Evolutionary conservation across 768 basidiomycete species (phyloP), one percentile per base, ranked within the genome.

Genomic region (Russula vinacea): DNA sequence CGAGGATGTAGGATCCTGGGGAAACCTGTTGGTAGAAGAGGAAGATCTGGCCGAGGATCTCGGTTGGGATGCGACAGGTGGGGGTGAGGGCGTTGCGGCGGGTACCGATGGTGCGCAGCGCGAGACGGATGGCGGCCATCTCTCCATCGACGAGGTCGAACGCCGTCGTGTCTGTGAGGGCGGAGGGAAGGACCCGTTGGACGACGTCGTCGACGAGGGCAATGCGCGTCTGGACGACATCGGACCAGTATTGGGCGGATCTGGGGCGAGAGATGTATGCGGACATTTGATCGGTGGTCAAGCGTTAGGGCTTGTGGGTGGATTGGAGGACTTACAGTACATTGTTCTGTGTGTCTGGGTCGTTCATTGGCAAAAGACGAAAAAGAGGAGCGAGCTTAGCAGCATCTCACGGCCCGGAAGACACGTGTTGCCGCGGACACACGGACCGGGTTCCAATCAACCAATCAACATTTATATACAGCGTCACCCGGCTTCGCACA

Each of bases 241-340:
- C 54, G 37, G 64, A 56, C 64, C 64, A 65, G 45, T 65, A 60
- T 29, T 60, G 63, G 58, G 58, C 16, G n/a, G 63, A 59, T 47
- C 63, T 64, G 53, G 53, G 22, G 26, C 40, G n/a, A 26, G 10
- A 13, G 5, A 29, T 11, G 37, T 8, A 24, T 11, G 52, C 13
- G 26, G 39, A 16, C 6, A 24, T 52, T 52, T 6, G 29, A 32
- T 52, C 26, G 16, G 50, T 2, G 6, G n/a, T 39, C 17, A 17
- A 52, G 17, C 6, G 14, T 1, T 8, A 35, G 17, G 17, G 33
- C 29, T 35, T 32, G 8, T 4, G 29, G 19, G 24, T 29, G 7
- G n/a, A 37, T 33, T 58, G 33, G 35, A 39, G 53, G 40, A 64
- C 63, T 64, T 40, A 64, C 63, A 40, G 17, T 32, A 19, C 52